Percentiles rank a stretch among this genome's conserved stretches.
These are phyloP conservation scores for Zostera marina DNA, from an alignment of 116 monocot genomes.

Conservation along the genomic window DNA sequence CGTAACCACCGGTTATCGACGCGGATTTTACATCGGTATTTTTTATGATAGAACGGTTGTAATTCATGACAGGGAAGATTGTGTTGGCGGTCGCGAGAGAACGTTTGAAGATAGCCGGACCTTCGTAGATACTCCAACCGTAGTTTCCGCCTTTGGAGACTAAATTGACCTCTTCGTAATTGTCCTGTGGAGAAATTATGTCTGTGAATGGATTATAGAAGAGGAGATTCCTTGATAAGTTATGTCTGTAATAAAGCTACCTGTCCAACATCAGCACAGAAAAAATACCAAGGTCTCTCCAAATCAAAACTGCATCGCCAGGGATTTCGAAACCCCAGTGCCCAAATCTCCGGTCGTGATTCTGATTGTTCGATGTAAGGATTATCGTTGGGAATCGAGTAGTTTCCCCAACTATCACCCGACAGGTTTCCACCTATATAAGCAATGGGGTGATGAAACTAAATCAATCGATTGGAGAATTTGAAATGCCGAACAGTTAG, in stretches of 20 bases:
- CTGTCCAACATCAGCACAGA: conserved; percentile 73
- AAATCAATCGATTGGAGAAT: no score
- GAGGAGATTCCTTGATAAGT: no score
- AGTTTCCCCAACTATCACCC: conserved; percentile 59
- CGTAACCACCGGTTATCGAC: conserved; percentile 66
- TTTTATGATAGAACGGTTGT: conserved; percentile 27
- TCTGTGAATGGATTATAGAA: no score
- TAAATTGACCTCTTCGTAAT: conserved; percentile 75
- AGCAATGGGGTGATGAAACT: neutral
- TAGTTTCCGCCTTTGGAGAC: conserved; percentile 85
- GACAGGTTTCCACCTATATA: neutral
- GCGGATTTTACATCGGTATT: conserved; percentile 30
- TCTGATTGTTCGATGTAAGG: conserved; percentile 32
- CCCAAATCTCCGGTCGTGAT: conserved; percentile 66
- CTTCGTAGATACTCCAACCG: conserved; percentile 78
- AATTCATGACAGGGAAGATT: conserved; percentile 63
- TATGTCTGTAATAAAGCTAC: no score
- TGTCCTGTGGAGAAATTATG: no score
- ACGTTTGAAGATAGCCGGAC: conserved; percentile 33
- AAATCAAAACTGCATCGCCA: conserved; percentile 97
- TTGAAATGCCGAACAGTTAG: no score
- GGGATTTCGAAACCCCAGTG: conserved; percentile 72
- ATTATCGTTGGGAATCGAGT: conserved; percentile 74
- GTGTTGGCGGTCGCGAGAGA: conserved; percentile 27
- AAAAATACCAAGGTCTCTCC: conserved; percentile 54